Evolutionary conservation across 495 filamentous ascomycete genomes (phyloP), one percentile per base, ranked within the genome.

Genomic region (Parathielavia hyrcaniae): DNA sequence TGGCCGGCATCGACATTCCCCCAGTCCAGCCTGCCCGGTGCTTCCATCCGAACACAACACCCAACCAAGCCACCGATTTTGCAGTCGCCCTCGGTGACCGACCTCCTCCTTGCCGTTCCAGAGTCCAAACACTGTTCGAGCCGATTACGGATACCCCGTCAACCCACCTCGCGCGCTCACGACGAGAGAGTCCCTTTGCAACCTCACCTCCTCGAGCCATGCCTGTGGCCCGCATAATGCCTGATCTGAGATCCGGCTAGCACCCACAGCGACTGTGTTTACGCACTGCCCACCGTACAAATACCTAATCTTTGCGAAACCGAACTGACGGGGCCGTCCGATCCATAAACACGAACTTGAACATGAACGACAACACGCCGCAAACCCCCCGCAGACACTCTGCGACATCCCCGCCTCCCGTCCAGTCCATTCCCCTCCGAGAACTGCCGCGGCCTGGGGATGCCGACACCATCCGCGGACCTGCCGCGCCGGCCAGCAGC

Each of bases 351-450:
- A 68, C 65, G 66, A 62, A 59, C 20, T 38, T 16, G 61, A 61
- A 55, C 53, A 68, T 67, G 66, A 62, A 59, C 54, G 58, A 62
- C 23, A 63, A 66, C 41, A 26, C 62, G 50, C 51, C 69, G 50
- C 52, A 67, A 46, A 63, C 71, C 19, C 67, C 69, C 50, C 69
- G 69, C 52, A 66, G 68, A 64, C 45, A 59, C 56, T 55, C 64
- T 34, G 54, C 58, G 34, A 30, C 61, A 48, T 43, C 72, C 78
- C 38, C 44, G 22, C 58, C 58, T 40, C 69, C 81, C 35, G 73
- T 80, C 50, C 86, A 89, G 59, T 86, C 86, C 43, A 95, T 96
- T 71, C 90, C 91, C 48, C 76, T 97, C 49, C 86, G 87, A 69
- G 85, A 95, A 69, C 83, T 96, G 49, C 83, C 84, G 34, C 79